Conservation (phyloP, 495 filamentous ascomycete species). For the Chaetomium tenue region DNA sequence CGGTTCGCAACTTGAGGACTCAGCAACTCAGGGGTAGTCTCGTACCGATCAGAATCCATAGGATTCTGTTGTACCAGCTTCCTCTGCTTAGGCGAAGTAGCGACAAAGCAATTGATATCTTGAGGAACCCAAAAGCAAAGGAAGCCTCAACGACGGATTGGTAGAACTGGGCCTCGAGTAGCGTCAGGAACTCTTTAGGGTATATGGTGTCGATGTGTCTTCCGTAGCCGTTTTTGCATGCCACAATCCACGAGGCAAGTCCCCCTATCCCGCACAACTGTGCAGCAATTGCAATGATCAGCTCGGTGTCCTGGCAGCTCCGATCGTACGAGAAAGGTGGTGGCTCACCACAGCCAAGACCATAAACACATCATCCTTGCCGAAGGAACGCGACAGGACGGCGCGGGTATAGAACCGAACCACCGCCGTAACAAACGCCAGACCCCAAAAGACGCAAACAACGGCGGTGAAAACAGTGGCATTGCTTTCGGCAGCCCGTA, state of each 20-base stretch:
- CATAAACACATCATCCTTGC: constrained; percentile 50
- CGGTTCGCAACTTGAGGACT: background rate
- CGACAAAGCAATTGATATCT: constrained; percentile 46
- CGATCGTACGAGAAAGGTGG: background rate
- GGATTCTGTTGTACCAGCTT: constrained; percentile 30
- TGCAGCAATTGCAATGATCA: background rate
- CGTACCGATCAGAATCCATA: constrained; percentile 33
- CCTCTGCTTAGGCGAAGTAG: constrained; percentile 31
- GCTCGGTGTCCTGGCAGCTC: background rate
- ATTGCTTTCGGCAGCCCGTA: constrained; percentile 29
- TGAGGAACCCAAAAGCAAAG: constrained; percentile 46
- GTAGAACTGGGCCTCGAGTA: constrained; percentile 44
- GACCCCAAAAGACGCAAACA: constrained; percentile 24
- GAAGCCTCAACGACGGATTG: constrained; percentile 41
- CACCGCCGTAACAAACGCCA: constrained; percentile 25
- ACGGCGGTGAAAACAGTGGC: constrained; percentile 23
- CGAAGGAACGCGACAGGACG: constrained; percentile 37
- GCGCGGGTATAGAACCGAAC: constrained; percentile 39
- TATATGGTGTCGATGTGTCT: constrained; percentile 38
- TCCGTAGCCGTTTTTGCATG: constrained; percentile 40
- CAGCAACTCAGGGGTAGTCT: background rate
- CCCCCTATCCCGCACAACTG: constrained; percentile 28
- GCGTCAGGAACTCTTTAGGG: constrained; percentile 28
- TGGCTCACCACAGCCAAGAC: constrained; percentile 34
- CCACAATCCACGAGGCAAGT: constrained; percentile 25